Base-by-base conservation (phyloP, 2,329 filamentous ascomycete genomes). In the Dactylellina cionopaga region DNA sequence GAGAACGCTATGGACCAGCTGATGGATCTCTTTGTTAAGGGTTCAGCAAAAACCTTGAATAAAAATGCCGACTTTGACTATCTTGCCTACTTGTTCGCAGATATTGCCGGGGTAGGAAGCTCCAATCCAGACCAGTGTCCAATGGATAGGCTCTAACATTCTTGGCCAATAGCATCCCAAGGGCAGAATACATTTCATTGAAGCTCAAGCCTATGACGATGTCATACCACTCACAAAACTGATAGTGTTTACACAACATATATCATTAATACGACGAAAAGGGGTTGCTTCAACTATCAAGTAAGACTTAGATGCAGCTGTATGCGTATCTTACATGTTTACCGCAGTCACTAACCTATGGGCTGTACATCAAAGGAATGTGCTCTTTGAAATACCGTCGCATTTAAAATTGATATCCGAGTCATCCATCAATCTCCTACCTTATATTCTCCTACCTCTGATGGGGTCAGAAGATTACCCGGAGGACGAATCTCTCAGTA, bases 211-310 rank as follows among this genome's bases (percentile, higher is more conserved):
- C 1, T 94, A 96, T 80, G 92, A 96, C 79, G 84, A 83, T 1
- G 87, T 96, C 11, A 88, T 97, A n/a, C 95, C 95, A 1, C 84
- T 98, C 49, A 92, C 90, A 51, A 98, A 98, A 83, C 84, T 99
- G 74, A 90, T 90, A 71, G 94, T 98, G 69, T 98, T 98, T 80
- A 98, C 95, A 0, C 92, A 96, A 80, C 92, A 97, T 82, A 84
- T 86, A 76, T 96, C 91, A 1, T 86, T 90, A 25, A 88, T 97
- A 59, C 87, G 95, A 66, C 86, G 95, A 60, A 92, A 92, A 77
- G 95, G 95, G n/a, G 93, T 97, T n/a, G 94, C 94, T 5, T 92
- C 89, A 72, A 95, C 92, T 7, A 92, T 99, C 79, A 98, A 98
- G 75, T 76, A 54, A 59, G 74, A 35, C 44, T 39, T 5, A 5